Conservation (phyloP, 1,284 basidiomycete genomes). For the Moniliella sp. region DNA sequence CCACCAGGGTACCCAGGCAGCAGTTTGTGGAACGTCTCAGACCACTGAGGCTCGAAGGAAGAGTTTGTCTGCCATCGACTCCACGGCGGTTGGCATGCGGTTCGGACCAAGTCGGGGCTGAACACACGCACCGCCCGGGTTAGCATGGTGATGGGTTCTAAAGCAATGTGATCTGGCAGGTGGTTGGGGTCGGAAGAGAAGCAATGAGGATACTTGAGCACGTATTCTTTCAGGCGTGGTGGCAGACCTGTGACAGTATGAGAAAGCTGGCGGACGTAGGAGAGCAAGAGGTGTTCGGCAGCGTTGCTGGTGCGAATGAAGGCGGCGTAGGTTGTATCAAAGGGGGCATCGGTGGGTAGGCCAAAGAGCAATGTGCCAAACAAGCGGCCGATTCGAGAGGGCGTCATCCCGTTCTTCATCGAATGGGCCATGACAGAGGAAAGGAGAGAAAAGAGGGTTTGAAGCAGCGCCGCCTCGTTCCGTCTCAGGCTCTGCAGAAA, state of each 20-base stretch:
- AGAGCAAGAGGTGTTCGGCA: constrained; percentile 24
- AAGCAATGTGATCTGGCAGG: constrained; percentile 8
- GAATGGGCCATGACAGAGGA: constrained; percentile 24
- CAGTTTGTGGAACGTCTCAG: constrained; percentile 23
- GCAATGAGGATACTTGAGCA: constrained; percentile 20
- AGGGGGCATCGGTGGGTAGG: constrained; percentile 27
- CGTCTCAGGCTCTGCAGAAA: constrained; percentile 9
- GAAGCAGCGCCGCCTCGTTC: constrained; percentile 12
- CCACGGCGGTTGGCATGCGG: constrained; percentile 15
- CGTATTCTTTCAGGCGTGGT: constrained; percentile 14
- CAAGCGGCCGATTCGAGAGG: constrained; percentile 16
- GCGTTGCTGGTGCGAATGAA: constrained; percentile 26
- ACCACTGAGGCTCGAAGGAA: constrained; percentile 21
- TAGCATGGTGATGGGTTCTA: constrained; percentile 23
- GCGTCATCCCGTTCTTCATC: constrained; percentile 30
- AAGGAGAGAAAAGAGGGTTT: constrained; percentile 21
- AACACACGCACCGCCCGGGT: constrained; percentile 22
- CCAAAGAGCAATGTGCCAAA: constrained; percentile 27
- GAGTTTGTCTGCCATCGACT: constrained; percentile 3
- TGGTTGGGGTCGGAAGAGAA: constrained; percentile 10
- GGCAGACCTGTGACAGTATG: constrained; percentile 12
- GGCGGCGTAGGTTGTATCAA: constrained; percentile 24
- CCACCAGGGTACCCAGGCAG: constrained; percentile 16
- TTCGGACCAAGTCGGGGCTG: constrained; percentile 20
- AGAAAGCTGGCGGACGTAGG: constrained; percentile 21